Evolutionary conservation across 2,329 filamentous ascomycete species (phyloP).

Genomic region (Stemphylium beticola): DNA sequence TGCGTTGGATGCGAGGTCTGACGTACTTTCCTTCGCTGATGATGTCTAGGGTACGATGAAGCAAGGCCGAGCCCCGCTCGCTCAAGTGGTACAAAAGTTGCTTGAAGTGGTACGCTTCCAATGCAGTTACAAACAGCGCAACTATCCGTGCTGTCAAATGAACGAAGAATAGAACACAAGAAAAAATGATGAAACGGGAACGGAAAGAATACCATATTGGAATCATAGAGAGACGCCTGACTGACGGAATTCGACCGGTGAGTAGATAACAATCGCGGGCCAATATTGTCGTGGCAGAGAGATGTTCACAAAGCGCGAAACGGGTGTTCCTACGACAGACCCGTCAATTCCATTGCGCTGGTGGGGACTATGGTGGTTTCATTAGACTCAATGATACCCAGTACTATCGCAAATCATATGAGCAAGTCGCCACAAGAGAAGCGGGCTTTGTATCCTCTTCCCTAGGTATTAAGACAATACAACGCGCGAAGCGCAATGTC

Average conservation of each 20-base stretch:
- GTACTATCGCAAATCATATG: background rate
- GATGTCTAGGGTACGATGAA: conserved; percentile 11
- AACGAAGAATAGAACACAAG: background rate
- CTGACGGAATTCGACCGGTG: background rate
- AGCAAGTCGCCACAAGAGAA: background rate
- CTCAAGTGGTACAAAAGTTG: conserved; percentile 19
- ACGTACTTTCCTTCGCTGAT: background rate
- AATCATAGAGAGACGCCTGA: background rate
- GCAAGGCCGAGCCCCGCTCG: conserved; percentile 13
- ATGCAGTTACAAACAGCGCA: conserved; percentile 24
- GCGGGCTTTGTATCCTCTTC: no score
- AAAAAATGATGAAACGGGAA: background rate
- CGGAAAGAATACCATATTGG: background rate
- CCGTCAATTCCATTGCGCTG: conserved; percentile 30
- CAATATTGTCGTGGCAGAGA: conserved; percentile 17
- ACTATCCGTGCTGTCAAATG: conserved; percentile 14
- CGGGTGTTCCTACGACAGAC: conserved; percentile 16
- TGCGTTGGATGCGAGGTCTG: background rate
- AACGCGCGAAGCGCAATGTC: no score
- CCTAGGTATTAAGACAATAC: no score
- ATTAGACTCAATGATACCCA: background rate
- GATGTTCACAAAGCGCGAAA: conserved; percentile 4
- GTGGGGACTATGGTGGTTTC: conserved; percentile 22
- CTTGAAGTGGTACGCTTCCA: conserved; percentile 12
- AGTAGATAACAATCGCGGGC: background rate